Evolutionary conservation across 2,329 filamentous ascomycete genomes (phyloP).

Genomic region (Polytolypa hystricis): DNA sequence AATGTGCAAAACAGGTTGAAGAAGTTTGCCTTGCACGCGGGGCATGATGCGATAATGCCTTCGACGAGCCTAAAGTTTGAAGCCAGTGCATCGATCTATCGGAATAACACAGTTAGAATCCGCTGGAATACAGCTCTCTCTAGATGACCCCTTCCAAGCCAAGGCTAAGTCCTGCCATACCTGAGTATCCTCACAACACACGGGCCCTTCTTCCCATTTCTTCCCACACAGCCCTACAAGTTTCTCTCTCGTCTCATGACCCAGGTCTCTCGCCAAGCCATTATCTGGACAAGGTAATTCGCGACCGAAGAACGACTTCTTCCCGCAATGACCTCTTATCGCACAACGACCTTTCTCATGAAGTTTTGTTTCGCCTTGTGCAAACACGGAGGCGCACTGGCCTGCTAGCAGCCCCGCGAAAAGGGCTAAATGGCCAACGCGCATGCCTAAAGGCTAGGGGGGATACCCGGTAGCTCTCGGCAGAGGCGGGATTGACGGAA

Average conservation of each 20-base stretch:
- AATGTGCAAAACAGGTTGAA: constrained; percentile 98
- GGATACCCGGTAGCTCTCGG: too few species aligned
- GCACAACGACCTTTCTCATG: constrained; percentile 85
- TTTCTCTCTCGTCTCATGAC: constrained; percentile 59
- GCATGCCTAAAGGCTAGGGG: constrained; percentile 4
- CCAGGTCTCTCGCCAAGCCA: constrained; percentile 63
- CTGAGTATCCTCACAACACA: constrained; percentile 79
- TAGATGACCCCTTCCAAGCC: too few species aligned
- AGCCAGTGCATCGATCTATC: constrained; percentile 64
- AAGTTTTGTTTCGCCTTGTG: constrained; percentile 33
- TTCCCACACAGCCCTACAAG: constrained; percentile 76
- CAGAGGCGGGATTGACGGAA: too few species aligned
- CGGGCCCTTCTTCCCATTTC: constrained; percentile 71
- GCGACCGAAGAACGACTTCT: constrained; percentile 78
- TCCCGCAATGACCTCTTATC: constrained; percentile 83
- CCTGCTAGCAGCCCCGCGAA: constrained; percentile 7
- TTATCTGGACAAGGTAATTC: constrained; percentile 92
- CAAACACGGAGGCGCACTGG: constrained; percentile 4
- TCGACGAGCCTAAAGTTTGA: constrained; percentile 79
- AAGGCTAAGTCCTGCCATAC: constrained; percentile 32
- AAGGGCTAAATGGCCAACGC: constrained; percentile 3
- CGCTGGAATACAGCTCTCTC: background rate
- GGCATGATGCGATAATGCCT: constrained; percentile 82
- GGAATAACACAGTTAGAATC: background rate
- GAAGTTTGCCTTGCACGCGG: constrained; percentile 96